A percentile compares a stretch with the other conserved stretches of the same genome.
These are phyloP conservation scores for Eucalyptus marginata DNA, from an alignment of 345 rosid species.

Conservation along the genomic window DNA sequence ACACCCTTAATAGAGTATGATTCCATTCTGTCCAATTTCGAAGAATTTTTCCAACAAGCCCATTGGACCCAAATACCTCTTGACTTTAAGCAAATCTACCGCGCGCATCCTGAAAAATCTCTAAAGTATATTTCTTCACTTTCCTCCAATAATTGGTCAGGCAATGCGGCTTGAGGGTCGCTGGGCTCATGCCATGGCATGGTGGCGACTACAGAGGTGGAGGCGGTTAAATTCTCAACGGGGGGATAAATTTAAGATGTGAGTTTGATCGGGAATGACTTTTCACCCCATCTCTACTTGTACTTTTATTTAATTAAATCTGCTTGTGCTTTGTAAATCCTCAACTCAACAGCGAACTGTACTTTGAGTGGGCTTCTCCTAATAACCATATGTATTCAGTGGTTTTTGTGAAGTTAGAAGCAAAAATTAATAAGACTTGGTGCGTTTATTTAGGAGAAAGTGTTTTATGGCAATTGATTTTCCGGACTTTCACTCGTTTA, in stretches of 20 bases:
- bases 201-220: no score
- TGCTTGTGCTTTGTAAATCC: no score
- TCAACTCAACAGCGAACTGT: background rate
- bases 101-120: fast-evolving
- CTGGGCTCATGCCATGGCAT: background rate
- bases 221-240: background rate
- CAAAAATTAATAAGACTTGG: background rate
- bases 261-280: background rate
- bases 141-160: background rate
- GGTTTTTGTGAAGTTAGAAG: background rate
- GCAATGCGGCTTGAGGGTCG: background rate
- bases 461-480: background rate
- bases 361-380: background rate
- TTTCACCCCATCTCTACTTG: no score
- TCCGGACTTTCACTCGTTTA: background rate
- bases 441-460: background rate
- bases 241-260: no score
- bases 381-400: background rate
- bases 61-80: background rate
- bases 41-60: no score
- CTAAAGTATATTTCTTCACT: background rate
- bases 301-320: no score
- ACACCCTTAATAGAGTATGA: no score
- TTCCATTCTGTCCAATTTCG: no score
- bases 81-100: background rate